Evolutionary conservation across 768 basidiomycete genomes (phyloP), one percentile per base, ranked within the genome.

Genomic region (Jaapia argillacea): DNA sequence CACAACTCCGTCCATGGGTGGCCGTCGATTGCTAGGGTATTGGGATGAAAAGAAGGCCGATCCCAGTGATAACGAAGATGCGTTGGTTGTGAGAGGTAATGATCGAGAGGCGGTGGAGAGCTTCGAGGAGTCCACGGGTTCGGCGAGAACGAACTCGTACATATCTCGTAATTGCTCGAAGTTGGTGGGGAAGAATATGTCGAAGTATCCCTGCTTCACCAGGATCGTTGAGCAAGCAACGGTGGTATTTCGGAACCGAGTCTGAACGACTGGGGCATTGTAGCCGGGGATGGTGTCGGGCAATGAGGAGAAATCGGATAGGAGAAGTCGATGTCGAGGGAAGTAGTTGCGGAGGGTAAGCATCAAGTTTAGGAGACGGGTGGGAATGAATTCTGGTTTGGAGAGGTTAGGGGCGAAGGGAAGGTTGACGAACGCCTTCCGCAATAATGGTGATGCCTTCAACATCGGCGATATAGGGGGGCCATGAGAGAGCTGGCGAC

Each of bases 111-210:
- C 36, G n/a, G n/a, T n/a, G 25, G 58, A 54, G 16, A 58, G 43
- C 21, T 57, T 44, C 7, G 51, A 45, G 4, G 58, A 33, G 20
- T 54, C 54, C 3, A 45, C 31, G 20, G 81, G 77, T 53, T 77
- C 74, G 27, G 80, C 74, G 46, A 98, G 76, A 44, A 83, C 72
- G 51, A 79, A 70, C 55, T 92, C 86, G 62, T 97, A 97, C 77
- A 93, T 87, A 58, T 94, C 89, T 38, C 86, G 70, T 43, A 98
- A 70, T 18, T 71, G 73, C 42, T 75, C 76, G 50, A 97, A 97
- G 58, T 88, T 69, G 10, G 94, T 98, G 6, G 96, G 96, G 67
- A 99, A 99, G 68, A 99, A 89, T 48, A 98, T 98, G 60, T 99
- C 96, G 61, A 99, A 99, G 66, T 81, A 93, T 5, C 96, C 96